Percentiles rank a stretch among this genome's conserved stretches.
phyloP scores from a whole-genome alignment of 179 eudicot genomes.

The Actinidia chinensis region DNA sequence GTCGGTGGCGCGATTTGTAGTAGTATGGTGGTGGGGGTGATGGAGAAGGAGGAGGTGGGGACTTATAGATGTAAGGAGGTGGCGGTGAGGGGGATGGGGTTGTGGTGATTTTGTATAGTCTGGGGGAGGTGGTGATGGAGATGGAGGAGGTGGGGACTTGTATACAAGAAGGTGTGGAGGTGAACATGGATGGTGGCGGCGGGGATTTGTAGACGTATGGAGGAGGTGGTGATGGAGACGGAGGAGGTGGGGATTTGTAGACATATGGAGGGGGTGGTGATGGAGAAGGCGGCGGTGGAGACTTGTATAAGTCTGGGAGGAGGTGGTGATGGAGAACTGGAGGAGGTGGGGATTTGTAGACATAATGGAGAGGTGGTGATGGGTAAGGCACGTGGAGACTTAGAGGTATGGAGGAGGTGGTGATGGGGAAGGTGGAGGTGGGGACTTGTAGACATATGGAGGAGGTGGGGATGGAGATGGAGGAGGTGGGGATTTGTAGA shows the following conservation, averaged over 20 bases:
- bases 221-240: background rate
- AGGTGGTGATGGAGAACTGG: no score
- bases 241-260: background rate
- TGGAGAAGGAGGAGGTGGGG: slow-evolving; percentile 10
- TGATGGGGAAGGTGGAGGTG: background rate
- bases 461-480: background rate
- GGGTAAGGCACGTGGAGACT: no score
- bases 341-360: no score
- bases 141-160: background rate
- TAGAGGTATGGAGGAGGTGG: background rate
- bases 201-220: no score
- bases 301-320: background rate
- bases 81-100: background rate
- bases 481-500: no score
- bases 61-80: background rate
- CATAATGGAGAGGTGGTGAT: no score
- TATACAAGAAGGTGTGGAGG: background rate
- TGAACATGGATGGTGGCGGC: no score
- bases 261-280: no score
- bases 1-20: no score
- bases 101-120: slow-evolving; percentile 5
- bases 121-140: background rate
- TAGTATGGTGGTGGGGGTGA: slow-evolving; percentile 7
- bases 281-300: background rate
- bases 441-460: no score